Conservation (phyloP, 345 rosid genomes). For the Linum trigynum region DNA sequence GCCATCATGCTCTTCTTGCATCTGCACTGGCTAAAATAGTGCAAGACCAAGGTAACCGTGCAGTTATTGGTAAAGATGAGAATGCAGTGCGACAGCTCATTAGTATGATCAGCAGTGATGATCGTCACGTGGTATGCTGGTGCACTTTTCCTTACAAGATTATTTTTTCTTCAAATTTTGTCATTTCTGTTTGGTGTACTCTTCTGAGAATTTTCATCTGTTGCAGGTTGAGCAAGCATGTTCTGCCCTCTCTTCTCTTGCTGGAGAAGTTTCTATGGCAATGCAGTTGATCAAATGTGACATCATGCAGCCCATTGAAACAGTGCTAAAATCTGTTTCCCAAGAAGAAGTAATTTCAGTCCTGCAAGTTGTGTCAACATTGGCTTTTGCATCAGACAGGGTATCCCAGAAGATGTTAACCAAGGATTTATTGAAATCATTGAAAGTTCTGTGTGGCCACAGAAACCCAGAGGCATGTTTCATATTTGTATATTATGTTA, state of each 20-base stretch:
- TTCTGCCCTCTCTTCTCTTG: slow-evolving; percentile 84
- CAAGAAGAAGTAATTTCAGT: slow-evolving; percentile 82
- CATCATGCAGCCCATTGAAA: slow-evolving; percentile 88
- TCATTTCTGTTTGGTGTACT: slow-evolving; percentile 12
- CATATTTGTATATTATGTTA: slow-evolving; percentile 4
- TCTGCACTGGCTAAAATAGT: slow-evolving; percentile 93
- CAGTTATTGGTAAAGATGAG: slow-evolving; percentile 91
- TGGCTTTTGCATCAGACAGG: slow-evolving; percentile 78
- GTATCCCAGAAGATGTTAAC: slow-evolving; percentile 89
- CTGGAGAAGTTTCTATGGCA: slow-evolving; percentile 81
- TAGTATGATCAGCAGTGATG: slow-evolving; percentile 97
- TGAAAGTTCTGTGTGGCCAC: slow-evolving; percentile 73
- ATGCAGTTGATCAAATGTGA: slow-evolving; percentile 96
- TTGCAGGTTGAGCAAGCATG: slow-evolving; percentile 96
- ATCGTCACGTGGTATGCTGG: slow-evolving; percentile 72
- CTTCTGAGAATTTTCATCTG: slow-evolving; percentile 17
- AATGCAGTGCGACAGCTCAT: slow-evolving; percentile 97
- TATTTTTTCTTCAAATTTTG: not conserved
- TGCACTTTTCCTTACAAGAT: slow-evolving; percentile 13
- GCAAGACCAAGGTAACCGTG: slow-evolving; percentile 90
- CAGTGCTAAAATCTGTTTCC: slow-evolving; percentile 60
- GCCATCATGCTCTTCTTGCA: slow-evolving; percentile 97
- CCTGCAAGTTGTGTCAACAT: slow-evolving; percentile 72
- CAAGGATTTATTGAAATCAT: slow-evolving; percentile 69
- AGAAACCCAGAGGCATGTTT: slow-evolving; percentile 70